A percentile compares a stretch with the other conserved stretches of the same genome.
Conservation (phyloP, 2,329 filamentous ascomycete species). For the Lecanicillium sp. region DNA sequence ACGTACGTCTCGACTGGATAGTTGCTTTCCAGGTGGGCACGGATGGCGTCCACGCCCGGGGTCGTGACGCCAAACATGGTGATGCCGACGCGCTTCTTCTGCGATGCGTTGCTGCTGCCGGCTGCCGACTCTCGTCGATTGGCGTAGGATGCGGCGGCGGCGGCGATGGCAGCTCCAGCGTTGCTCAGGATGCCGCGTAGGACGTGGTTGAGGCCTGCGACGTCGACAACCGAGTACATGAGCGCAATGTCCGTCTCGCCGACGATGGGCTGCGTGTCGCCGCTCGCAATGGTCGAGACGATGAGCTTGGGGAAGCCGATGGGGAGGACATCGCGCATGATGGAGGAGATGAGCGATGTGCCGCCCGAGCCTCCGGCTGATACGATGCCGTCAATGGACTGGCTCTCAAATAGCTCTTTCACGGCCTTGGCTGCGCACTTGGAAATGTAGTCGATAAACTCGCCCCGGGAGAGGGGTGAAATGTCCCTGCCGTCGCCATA, state of each 20-base stretch:
- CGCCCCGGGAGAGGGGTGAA: conserved; percentile 39
- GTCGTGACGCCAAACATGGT: conserved; percentile 75
- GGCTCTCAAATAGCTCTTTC: conserved; percentile 29
- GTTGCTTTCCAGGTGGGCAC: conserved; percentile 40
- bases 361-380: conserved; percentile 57
- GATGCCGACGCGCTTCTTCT: conserved; percentile 45
- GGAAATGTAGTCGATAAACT: conserved; percentile 53
- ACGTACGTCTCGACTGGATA: conserved; percentile 52
- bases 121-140: conserved; percentile 3
- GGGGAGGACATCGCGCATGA: conserved; percentile 56
- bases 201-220: conserved; percentile 58
- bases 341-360: conserved; percentile 52
- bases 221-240: conserved; percentile 66
- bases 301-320: conserved; percentile 65
- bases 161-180: conserved; percentile 54
- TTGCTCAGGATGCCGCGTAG: conserved; percentile 54
- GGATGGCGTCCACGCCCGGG: conserved; percentile 52
- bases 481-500: conserved; percentile 28
- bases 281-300: conserved; percentile 63
- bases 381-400: conserved; percentile 49
- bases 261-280: conserved; percentile 58
- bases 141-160: conserved; percentile 46
- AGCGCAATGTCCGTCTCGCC: conserved; percentile 63
- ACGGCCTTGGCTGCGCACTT: conserved; percentile 38
- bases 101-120: background rate